phyloP scores from a whole-genome alignment of 306 rosid species.

The Trifolium fragiferum region DNA sequence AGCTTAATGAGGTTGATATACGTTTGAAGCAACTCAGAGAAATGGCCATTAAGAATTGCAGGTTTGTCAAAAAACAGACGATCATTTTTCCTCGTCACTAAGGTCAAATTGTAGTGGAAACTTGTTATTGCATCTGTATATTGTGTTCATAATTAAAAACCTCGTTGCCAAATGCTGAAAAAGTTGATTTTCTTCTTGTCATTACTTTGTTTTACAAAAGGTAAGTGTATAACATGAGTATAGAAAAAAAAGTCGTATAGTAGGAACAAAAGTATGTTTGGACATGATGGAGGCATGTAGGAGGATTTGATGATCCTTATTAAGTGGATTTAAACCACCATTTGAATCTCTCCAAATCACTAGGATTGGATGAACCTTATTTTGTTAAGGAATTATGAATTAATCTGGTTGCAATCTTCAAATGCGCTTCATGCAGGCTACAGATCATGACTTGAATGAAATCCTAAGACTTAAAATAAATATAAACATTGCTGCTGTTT shows the following conservation, averaged over 20 bases:
- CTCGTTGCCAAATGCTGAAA: too few relatives aligned
- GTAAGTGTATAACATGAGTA: too few relatives aligned
- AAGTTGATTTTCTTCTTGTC: too few relatives aligned
- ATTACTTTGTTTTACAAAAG: too few relatives aligned
- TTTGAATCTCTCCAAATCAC: too few relatives aligned
- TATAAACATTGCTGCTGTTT: neutral
- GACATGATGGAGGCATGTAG: too few relatives aligned
- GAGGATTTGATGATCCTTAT: neutral
- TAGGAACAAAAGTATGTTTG: too few relatives aligned
- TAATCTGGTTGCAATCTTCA: neutral
- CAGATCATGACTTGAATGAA: neutral
- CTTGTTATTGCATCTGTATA: constrained; percentile 13
- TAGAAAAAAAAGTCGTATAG: too few relatives aligned
- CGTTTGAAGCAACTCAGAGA: constrained; percentile 68
- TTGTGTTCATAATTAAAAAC: neutral
- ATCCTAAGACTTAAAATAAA: neutral
- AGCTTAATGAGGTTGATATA: constrained; percentile 69
- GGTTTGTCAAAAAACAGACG: constrained; percentile 54
- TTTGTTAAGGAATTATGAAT: neutral
- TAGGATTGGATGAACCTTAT: neutral
- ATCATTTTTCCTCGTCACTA: constrained; percentile 19
- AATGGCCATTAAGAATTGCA: constrained; percentile 74
- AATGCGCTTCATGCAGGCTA: neutral
- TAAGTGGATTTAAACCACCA: neutral
- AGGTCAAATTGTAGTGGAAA: constrained; percentile 28